Percentiles rank a stretch among this genome's conserved stretches.
phyloP scores from a whole-genome alignment of 345 rosid species.

The Sapria himalayana region DNA sequence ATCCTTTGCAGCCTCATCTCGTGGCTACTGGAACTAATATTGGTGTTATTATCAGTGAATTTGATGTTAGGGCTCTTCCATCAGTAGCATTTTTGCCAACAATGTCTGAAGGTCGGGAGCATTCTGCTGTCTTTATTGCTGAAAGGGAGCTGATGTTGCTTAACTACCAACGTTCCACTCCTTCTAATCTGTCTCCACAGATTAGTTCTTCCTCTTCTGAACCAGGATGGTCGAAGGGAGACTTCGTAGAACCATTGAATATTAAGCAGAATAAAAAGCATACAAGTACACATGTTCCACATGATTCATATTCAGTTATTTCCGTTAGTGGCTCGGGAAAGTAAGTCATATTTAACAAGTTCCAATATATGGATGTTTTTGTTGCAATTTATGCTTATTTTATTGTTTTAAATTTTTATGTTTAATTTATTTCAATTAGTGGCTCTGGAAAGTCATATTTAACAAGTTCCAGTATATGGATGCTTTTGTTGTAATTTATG shows the following conservation, averaged over 20 bases:
- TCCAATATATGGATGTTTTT: too few relatives aligned
- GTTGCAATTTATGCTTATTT: too few relatives aligned
- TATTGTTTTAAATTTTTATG: too few relatives aligned
- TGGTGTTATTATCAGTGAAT: constrained; percentile 86
- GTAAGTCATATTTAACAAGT: constrained; percentile 25
- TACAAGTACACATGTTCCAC: constrained; percentile 84
- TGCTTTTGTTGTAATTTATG: too few relatives aligned
- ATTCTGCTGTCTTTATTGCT: constrained; percentile 70
- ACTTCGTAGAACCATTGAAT: constrained; percentile 41
- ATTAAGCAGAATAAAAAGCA: constrained; percentile 81
- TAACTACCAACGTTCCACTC: constrained; percentile 68
- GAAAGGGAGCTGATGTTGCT: constrained; percentile 79
- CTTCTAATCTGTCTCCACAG: constrained; percentile 69
- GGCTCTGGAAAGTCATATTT: too few relatives aligned
- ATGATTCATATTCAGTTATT: constrained; percentile 89
- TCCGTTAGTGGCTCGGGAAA: constrained; percentile 94
- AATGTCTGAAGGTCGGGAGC: constrained; percentile 69
- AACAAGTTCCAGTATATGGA: too few relatives aligned
- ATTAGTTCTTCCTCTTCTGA: constrained; percentile 76
- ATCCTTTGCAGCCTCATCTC: constrained; percentile 93
- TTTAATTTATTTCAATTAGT: too few relatives aligned
- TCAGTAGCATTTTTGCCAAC: constrained; percentile 74
- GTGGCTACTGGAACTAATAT: constrained; percentile 89
- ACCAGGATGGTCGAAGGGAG: constrained; percentile 67
- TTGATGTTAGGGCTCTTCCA: constrained; percentile 87